A percentile compares a stretch with the other conserved stretches of the same genome.
phyloP scores from a whole-genome alignment of 805 yeast genomes.

The Grigorovia yakushimaensis region DNA sequence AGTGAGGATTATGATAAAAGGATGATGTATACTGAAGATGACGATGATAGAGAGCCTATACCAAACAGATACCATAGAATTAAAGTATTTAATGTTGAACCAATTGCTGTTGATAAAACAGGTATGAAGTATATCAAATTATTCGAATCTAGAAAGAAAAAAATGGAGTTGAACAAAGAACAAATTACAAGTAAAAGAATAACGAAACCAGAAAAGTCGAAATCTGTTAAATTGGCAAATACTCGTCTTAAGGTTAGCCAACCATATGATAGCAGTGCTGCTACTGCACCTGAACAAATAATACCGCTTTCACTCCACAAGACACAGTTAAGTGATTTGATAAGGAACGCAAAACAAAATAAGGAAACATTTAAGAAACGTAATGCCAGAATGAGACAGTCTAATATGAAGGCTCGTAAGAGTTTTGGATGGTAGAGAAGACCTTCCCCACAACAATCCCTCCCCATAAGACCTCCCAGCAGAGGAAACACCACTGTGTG shows the following conservation, averaged over 20 bases:
- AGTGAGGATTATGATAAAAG: background rate
- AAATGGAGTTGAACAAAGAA: background rate
- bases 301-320: constrained; percentile 11
- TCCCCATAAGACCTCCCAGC: background rate
- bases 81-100: background rate
- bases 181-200: background rate
- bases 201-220: background rate
- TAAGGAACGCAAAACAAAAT: constrained; percentile 14
- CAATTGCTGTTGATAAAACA: background rate
- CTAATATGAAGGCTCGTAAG: constrained; percentile 10
- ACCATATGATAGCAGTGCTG: too few relatives aligned
- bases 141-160: background rate
- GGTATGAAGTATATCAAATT: background rate
- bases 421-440: constrained; percentile 16
- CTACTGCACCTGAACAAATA: constrained; percentile 6
- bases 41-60: background rate
- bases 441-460: too few relatives aligned
- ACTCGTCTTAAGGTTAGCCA: too few relatives aligned
- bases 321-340: constrained; percentile 15
- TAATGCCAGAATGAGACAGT: constrained; percentile 10
- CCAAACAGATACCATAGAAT: background rate
- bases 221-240: background rate
- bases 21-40: background rate
- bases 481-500: background rate
- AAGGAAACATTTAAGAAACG: constrained; percentile 11